A percentile compares a stretch with the other conserved stretches of the same genome.
phyloP scores from a whole-genome alignment of 2,329 filamentous ascomycete species.

The Xylaria arbuscula region DNA sequence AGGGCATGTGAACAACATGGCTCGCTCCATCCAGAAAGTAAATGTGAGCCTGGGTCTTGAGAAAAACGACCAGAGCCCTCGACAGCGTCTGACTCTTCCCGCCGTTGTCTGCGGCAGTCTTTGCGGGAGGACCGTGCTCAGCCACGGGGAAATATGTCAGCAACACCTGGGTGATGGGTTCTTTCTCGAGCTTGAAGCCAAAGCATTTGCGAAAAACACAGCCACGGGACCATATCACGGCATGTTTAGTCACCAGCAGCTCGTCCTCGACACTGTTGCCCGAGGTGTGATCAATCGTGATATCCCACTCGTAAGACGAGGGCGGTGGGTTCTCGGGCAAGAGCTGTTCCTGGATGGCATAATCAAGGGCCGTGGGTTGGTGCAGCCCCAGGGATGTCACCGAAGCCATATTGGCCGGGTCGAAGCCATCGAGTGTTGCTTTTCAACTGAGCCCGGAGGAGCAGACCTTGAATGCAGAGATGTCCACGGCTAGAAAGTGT shows the following conservation, averaged over 20 bases:
- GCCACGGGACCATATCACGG: slow-evolving; percentile 90
- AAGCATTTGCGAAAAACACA: slow-evolving; percentile 87
- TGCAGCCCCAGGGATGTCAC: slow-evolving; percentile 92
- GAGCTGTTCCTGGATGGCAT: slow-evolving; percentile 83
- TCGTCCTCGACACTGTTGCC: slow-evolving; percentile 74
- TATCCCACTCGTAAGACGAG: slow-evolving; percentile 81
- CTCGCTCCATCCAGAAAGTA: slow-evolving; percentile 89
- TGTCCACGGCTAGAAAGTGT: slow-evolving; percentile 1
- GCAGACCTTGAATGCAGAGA: background rate
- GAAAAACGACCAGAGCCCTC: slow-evolving; percentile 86
- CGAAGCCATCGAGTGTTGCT: slow-evolving; percentile 40
- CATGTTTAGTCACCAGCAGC: slow-evolving; percentile 77
- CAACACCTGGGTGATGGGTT: slow-evolving; percentile 85
- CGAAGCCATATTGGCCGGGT: slow-evolving; percentile 75
- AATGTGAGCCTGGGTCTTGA: slow-evolving; percentile 92
- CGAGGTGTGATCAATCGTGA: slow-evolving; percentile 57
- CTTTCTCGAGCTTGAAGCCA: slow-evolving; percentile 86
- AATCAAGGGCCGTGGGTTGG: slow-evolving; percentile 83
- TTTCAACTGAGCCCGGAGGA: background rate
- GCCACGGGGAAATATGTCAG: slow-evolving; percentile 81
- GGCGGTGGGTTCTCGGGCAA: slow-evolving; percentile 74
- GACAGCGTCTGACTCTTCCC: slow-evolving; percentile 53
- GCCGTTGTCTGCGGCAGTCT: background rate
- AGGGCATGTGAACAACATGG: slow-evolving; percentile 92
- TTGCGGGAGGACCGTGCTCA: slow-evolving; percentile 51